phyloP scores from a whole-genome alignment of 2,329 filamentous ascomycete genomes.

The Arthrobotrys megalospora region DNA sequence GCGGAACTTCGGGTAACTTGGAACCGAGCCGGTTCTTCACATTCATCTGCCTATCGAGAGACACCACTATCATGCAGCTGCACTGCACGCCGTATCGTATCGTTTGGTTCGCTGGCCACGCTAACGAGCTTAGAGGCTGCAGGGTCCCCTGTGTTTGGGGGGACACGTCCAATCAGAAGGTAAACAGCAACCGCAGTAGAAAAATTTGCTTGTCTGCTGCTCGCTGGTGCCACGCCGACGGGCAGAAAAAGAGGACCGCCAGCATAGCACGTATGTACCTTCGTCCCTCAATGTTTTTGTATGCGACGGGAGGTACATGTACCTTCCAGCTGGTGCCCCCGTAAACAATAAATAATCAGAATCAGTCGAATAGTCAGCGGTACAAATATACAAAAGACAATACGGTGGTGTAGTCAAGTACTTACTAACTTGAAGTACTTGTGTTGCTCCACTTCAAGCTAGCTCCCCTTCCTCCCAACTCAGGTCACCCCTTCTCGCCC shows the following conservation, averaged over 20 bases:
- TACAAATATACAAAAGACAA: no score
- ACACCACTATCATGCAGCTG: slow-evolving; percentile 30
- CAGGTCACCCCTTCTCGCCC: slow-evolving; percentile 19
- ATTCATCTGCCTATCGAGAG: no score
- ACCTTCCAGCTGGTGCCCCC: no score
- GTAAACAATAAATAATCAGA: no score
- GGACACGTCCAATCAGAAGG: slow-evolving; percentile 59
- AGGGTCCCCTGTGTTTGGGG: slow-evolving; percentile 51
- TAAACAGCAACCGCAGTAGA: slow-evolving; percentile 41
- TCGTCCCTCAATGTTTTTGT: neutral
- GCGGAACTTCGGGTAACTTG: slow-evolving; percentile 41
- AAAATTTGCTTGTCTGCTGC: slow-evolving; percentile 37
- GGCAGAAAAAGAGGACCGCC: no score
- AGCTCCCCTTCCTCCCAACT: slow-evolving; percentile 18
- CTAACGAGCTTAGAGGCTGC: slow-evolving; percentile 21
- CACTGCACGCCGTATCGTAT: slow-evolving; percentile 23
- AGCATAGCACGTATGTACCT: no score
- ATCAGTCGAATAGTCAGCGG: no score
- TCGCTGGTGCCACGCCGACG: slow-evolving; percentile 44
- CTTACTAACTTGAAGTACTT: no score
- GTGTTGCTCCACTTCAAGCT: slow-evolving; percentile 43
- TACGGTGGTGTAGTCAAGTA: no score
- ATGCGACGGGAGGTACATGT: neutral
- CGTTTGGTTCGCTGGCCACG: slow-evolving; percentile 19
- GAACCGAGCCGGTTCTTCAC: slow-evolving; percentile 24